phyloP scores from a whole-genome alignment of 2,329 filamentous ascomycete genomes.

The Catunica adiposa region DNA sequence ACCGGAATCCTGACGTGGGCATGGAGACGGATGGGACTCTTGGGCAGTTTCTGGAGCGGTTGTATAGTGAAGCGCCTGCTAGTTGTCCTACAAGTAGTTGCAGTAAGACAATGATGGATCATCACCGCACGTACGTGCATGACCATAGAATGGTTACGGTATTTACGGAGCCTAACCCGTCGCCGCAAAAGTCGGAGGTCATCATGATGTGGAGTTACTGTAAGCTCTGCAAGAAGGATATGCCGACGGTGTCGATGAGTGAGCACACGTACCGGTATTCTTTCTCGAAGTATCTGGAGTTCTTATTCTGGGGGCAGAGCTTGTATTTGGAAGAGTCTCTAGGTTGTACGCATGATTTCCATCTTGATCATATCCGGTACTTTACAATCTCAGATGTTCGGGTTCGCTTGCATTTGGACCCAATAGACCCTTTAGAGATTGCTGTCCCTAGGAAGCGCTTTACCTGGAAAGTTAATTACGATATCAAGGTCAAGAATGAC shows the following conservation, averaged over 20 bases:
- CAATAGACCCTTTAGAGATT: slow-evolving; percentile 83
- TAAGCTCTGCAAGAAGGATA: slow-evolving; percentile 80
- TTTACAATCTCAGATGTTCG: slow-evolving; percentile 79
- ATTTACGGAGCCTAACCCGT: slow-evolving; percentile 50
- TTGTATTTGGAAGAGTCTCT: slow-evolving; percentile 56
- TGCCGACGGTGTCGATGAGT: slow-evolving; percentile 79
- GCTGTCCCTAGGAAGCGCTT: slow-evolving; percentile 78
- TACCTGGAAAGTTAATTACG: slow-evolving; percentile 95
- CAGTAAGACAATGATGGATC: slow-evolving; percentile 74
- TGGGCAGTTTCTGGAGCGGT: slow-evolving; percentile 85
- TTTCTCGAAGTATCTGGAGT: slow-evolving; percentile 93
- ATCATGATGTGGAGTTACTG: slow-evolving; percentile 98
- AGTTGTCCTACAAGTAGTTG: slow-evolving; percentile 72
- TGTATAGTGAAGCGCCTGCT: slow-evolving; percentile 61
- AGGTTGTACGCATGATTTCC: slow-evolving; percentile 74
- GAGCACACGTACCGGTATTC: slow-evolving; percentile 95
- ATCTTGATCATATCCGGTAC: slow-evolving; percentile 80
- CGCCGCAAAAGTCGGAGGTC: slow-evolving; percentile 33
- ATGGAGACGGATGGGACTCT: slow-evolving; percentile 79
- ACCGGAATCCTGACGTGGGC: slow-evolving; percentile 58
- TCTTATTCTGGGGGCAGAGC: slow-evolving; percentile 87
- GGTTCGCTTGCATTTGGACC: slow-evolving; percentile 80
- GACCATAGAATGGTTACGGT: slow-evolving; percentile 87
- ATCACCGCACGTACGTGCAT: slow-evolving; percentile 93
- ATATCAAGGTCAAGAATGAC: slow-evolving; percentile 83